These are phyloP conservation scores for Phaeophleospora eucalypticola DNA, from an alignment of 2,329 filamentous ascomycete species.

Conservation along the genomic window DNA sequence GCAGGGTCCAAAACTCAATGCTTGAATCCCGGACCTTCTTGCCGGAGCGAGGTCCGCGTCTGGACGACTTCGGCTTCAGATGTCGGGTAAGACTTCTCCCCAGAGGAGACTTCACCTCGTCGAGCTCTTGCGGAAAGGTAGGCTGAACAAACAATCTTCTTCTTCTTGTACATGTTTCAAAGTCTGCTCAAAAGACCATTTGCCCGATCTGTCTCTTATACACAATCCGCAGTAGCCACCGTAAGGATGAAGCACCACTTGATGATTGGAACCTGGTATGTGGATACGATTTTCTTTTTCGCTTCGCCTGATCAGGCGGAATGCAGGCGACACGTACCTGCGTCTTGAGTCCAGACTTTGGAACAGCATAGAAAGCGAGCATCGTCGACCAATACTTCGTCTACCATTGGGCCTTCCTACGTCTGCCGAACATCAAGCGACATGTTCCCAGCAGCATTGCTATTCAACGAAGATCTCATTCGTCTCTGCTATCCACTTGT, in stretches of 20 bases:
- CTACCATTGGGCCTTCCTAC: constrained; percentile 1
- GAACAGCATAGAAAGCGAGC: too few species aligned
- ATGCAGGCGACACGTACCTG: too few species aligned
- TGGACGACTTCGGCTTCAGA: constrained; percentile 10
- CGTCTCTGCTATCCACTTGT: neutral
- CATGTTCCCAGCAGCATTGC: neutral
- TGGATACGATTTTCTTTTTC: constrained; percentile 3
- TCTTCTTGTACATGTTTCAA: neutral
- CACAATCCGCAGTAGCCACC: neutral
- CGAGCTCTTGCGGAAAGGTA: neutral
- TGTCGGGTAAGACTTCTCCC: constrained; percentile 9
- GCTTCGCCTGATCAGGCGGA: too few species aligned
- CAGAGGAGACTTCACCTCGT: neutral
- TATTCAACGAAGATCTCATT: too few species aligned
- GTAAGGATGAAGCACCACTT: constrained; percentile 74
- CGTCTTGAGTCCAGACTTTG: too few species aligned
- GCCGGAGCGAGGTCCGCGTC: neutral
- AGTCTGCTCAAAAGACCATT: neutral
- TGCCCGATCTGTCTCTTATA: neutral
- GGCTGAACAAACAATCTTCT: neutral
- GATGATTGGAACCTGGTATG: constrained; percentile 80
- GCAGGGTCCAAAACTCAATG: neutral
- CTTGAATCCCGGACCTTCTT: neutral
- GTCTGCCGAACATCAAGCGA: constrained; percentile 3
- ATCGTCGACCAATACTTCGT: neutral